These are phyloP conservation scores for Neonectria faginata DNA, from an alignment of 2,329 filamentous ascomycete species.

Conservation along the genomic window DNA sequence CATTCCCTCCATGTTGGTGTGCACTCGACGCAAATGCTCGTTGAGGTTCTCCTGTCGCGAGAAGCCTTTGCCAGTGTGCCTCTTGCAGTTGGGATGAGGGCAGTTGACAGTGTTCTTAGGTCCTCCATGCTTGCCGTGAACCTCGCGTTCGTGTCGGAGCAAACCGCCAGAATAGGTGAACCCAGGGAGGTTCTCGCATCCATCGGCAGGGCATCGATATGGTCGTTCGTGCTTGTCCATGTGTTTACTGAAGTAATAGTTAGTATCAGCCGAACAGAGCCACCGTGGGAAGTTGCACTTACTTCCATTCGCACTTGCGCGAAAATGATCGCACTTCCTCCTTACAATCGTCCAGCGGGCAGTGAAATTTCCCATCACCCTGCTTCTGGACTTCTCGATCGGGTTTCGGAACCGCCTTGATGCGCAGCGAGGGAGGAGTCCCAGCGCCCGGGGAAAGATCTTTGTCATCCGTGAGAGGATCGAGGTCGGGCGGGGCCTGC, in stretches of 20 bases:
- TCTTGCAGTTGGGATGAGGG: slow-evolving; percentile 87
- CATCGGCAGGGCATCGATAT: slow-evolving; percentile 85
- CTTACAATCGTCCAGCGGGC: slow-evolving; percentile 76
- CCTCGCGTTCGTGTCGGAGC: slow-evolving; percentile 89
- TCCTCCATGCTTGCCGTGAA: slow-evolving; percentile 89
- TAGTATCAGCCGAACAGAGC: slow-evolving; percentile 33
- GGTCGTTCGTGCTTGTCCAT: slow-evolving; percentile 98
- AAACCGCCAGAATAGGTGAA: slow-evolving; percentile 96
- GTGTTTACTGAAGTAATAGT: slow-evolving; percentile 73
- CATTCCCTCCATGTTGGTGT: slow-evolving; percentile 65
- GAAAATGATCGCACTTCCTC: slow-evolving; percentile 75
- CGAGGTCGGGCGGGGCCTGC: slow-evolving; percentile 48
- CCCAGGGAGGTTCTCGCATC: slow-evolving; percentile 90
- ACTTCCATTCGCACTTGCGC: slow-evolving; percentile 95
- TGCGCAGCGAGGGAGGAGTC: slow-evolving; percentile 54
- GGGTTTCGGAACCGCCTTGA: slow-evolving; percentile 69
- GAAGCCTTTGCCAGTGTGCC: slow-evolving; percentile 88
- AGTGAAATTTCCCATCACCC: slow-evolving; percentile 79
- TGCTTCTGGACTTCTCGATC: slow-evolving; percentile 71
- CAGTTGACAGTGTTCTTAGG: slow-evolving; percentile 90
- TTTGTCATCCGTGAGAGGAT: slow-evolving; percentile 50
- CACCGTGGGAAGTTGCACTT: slow-evolving; percentile 57
- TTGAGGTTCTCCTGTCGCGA: slow-evolving; percentile 94
- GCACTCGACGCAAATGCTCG: slow-evolving; percentile 92
- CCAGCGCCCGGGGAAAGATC: slow-evolving; percentile 49